A percentile compares a stretch with the other conserved stretches of the same genome.
phyloP scores from a whole-genome alignment of 768 basidiomycete species.

The Termitomyces sp. region DNA sequence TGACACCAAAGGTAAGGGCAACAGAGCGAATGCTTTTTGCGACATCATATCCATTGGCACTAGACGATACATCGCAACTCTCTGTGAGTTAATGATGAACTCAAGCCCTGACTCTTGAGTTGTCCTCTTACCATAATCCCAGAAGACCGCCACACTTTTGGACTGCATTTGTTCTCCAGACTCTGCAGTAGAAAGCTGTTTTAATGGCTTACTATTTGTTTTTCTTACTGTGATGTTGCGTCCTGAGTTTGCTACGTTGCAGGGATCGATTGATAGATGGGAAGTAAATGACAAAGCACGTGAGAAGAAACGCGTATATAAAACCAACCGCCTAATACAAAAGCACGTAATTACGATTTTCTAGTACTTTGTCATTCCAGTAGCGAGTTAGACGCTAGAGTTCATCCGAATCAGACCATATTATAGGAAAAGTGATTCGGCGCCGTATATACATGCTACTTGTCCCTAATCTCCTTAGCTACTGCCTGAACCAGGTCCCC shows the following conservation, averaged over 20 bases:
- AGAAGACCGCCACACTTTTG: conserved; percentile 5
- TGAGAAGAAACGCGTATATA: background rate
- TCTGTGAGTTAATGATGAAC: conserved; percentile 20
- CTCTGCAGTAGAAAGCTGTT: background rate
- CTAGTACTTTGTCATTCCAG: no score
- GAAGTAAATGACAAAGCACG: background rate
- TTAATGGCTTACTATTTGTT: background rate
- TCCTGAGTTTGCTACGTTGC: background rate
- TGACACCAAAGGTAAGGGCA: conserved; percentile 40
- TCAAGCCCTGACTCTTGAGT: background rate
- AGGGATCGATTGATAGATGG: no score
- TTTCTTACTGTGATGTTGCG: background rate
- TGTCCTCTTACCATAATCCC: conserved; percentile 6
- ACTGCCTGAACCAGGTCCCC: conserved; percentile 58
- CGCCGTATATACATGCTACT: background rate
- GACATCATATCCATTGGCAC: conserved; percentile 34
- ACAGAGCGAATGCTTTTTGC: conserved; percentile 37
- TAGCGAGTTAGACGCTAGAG: background rate
- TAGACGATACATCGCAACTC: conserved; percentile 34
- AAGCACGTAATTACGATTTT: no score
- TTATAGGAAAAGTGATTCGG: background rate
- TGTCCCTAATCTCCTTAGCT: conserved; percentile 25
- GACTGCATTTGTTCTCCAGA: background rate
- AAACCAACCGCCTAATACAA: background rate
- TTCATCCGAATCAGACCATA: background rate